Base-by-base conservation (phyloP, 2,329 filamentous ascomycete genomes). In the Botrytis deweyae region DNA sequence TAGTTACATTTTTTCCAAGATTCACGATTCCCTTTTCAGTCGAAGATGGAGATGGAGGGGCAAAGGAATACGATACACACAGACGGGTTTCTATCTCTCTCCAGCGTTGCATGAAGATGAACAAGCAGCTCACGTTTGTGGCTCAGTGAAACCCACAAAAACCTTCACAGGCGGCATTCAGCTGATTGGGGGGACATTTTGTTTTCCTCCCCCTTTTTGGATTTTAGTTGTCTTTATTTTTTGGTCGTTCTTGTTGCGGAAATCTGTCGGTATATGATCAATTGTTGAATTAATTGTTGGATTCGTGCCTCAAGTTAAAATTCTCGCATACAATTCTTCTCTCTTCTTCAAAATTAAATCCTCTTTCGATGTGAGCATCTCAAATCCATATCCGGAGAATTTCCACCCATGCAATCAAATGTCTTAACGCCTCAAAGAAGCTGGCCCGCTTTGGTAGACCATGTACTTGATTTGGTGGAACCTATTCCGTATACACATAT, bases 121-220 rank as follows among this genome's bases (percentile, higher is more conserved):
- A 29, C 52, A 29, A 58, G 52, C n/a, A 58, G 52, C n/a, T 18
- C 65, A 68, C 65, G 46, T 68, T 68, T 58, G 65, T 68, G 65
- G 46, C 65, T 68, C 65, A 58, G 36, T 33, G 40, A 18, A n/a
- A 44, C 38, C 46, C 65, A 55, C 22, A 52, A 38, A 68, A 42
- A 36, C 25, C 33, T 52, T 40, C 33, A 52, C 40, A 9, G 8
- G 62, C 62, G 22, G 22, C 59, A 42, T 55, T 68, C 29, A 58
- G 36, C 65, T 42, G 36, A 68, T 55, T 58, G n/a, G 52, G n/a
- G 16, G 52, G 49, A 29, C 7, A 7, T 12, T 10, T 18, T 36
- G 20, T n/a, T 67, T 25, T 42, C 25, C 12, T 52, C 16, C 64
- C 64, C 64, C 44, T 52, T 67, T 67, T 67, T 38, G 16, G 18